Base-by-base conservation (phyloP, 2,329 filamentous ascomycete genomes). In the Furcasterigmium furcatum region DNA sequence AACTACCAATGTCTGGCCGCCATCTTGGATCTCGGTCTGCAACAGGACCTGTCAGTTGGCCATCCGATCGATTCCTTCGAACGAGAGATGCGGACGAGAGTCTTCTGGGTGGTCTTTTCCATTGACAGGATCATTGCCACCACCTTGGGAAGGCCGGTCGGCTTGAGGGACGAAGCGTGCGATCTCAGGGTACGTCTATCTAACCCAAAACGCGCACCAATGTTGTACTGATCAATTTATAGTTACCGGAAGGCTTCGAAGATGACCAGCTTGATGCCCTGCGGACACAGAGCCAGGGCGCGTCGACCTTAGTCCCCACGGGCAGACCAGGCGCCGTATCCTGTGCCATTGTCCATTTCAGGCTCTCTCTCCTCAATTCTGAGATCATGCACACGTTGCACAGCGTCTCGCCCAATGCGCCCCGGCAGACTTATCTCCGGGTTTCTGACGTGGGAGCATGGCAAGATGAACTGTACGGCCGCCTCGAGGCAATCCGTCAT, bases 361-460 rank as follows among this genome's bases (percentile, higher is more conserved):
- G 58, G 41, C 62, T 73, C 1, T 62, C 71, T 0, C 69, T 64
- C n/a, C 60, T 79, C 5, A 79, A 78, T 46, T 79, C 77, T 0
- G 76, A 79, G 52, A 77, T 79, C n/a, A 79, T 79, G 57, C 78
- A 78, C 40, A 64, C 79, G 3, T 69, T 74, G 32, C 75, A 79
- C 44, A 78, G 75, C 44, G 68, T 79, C 43, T 66, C 67, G n/a
- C 64, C 69, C 20, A 64, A 68, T 5, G 61, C 66, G 0, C 75
- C 75, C 0, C 57, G 58, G 9, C 78, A 79, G 43, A 71, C 74
- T 0, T 76, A 72, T 30, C 75, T 74, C 0, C 59, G 65, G 2
- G 60, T 76, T 1, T 59, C 63, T 7, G 65, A 76, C 38, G 67
- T 76, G 4, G 52, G 64, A 13, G 54, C 59, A 2, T 79, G 76